A percentile compares a stretch with the other conserved stretches of the same genome.
Conservation (phyloP, 2,329 filamentous ascomycete species). For the Aspergillus ruber region DNA sequence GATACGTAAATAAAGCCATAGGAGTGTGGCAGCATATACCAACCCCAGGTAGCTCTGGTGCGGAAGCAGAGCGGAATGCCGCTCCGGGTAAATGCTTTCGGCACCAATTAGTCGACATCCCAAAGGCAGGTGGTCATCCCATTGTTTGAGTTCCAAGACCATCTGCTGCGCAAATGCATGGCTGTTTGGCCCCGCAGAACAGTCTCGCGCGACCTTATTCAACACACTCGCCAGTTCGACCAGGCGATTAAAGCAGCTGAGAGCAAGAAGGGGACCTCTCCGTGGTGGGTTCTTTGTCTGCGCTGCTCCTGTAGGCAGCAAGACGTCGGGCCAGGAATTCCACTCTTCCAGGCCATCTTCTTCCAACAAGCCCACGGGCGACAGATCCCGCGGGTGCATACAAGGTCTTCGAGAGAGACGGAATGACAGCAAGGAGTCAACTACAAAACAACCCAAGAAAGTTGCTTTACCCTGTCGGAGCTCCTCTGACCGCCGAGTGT, state of each 20-base stretch:
- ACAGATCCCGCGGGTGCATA: constrained; percentile 43
- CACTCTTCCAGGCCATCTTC: constrained; percentile 68
- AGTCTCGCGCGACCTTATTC: constrained; percentile 29
- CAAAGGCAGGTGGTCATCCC: constrained; percentile 30
- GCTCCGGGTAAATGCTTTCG: constrained; percentile 31
- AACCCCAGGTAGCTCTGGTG: constrained; percentile 35
- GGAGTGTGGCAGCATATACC: constrained; percentile 30
- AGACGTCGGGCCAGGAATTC: constrained; percentile 59
- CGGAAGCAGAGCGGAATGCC: constrained; percentile 30
- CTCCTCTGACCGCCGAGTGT: constrained; percentile 25
- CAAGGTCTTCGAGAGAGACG: constrained; percentile 42
- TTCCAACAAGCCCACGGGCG: constrained; percentile 46
- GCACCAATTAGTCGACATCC: constrained; percentile 32
- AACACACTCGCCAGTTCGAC: constrained; percentile 35
- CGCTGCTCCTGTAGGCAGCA: constrained; percentile 26
- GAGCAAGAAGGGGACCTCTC: constrained; percentile 36
- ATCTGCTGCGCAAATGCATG: constrained; percentile 28
- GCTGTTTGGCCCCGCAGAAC: constrained; percentile 21
- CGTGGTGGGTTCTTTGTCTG: constrained; percentile 23
- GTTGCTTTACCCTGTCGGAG: constrained; percentile 36
- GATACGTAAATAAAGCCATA: constrained; percentile 31
- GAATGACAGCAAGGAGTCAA: constrained; percentile 48
- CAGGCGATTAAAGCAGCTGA: constrained; percentile 51
- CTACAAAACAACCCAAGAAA: constrained; percentile 47
- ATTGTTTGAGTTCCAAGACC: constrained; percentile 30